These are phyloP conservation scores for Leccinum incarnatum DNA, from an alignment of 768 basidiomycete genomes.

Conservation along the genomic window DNA sequence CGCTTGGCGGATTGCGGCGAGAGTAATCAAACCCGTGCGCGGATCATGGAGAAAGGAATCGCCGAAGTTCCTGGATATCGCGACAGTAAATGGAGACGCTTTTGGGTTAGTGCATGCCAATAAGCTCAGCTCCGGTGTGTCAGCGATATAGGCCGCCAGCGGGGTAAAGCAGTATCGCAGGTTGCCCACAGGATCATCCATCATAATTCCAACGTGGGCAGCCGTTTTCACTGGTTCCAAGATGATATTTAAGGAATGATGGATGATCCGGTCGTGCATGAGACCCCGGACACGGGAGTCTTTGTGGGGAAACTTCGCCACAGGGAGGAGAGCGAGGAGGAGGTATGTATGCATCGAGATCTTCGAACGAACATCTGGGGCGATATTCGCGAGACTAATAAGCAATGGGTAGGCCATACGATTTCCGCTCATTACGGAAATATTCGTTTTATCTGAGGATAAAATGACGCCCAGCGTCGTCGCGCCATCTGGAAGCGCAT, in stretches of 20 bases:
- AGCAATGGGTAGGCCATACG: background rate
- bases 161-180: background rate
- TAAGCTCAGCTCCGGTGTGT: background rate
- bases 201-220: background rate
- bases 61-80: background rate
- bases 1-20: background rate
- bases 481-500: background rate
- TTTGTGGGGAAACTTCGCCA: background rate
- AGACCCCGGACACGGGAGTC: background rate
- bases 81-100: background rate
- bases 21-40: background rate
- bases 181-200: background rate
- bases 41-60: background rate
- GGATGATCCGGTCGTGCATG: background rate
- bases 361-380: background rate
- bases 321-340: background rate
- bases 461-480: background rate
- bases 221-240: background rate
- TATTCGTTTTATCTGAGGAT: background rate
- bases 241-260: background rate
- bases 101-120: background rate
- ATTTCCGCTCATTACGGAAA: background rate
- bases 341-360: background rate
- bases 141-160: background rate
- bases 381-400: background rate